Evolutionary conservation across 1,284 basidiomycete genomes (phyloP).

Genomic region (Rhodotorula sp.): DNA sequence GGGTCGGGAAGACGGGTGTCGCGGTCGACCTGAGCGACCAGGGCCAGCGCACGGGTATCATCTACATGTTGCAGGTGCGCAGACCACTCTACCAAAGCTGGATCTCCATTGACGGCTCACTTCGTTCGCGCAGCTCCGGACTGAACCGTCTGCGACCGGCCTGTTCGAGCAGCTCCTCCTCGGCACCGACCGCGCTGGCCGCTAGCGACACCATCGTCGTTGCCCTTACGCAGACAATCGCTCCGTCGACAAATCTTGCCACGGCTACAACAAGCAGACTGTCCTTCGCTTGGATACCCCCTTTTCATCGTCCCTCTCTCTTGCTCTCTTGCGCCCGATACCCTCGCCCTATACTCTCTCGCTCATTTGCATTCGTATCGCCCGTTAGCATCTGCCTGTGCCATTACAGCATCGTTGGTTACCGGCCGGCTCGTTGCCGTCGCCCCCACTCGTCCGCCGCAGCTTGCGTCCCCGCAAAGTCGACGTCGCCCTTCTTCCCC

Average conservation of each 20-base stretch:
- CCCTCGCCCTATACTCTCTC: not conserved
- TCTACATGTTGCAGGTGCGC: slow-evolving; percentile 94
- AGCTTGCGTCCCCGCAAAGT: too few species aligned
- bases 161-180: slow-evolving; percentile 82
- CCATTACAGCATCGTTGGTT: too few species aligned
- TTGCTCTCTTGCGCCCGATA: not conserved
- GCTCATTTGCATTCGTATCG: not conserved
- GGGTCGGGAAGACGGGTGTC: slow-evolving; percentile 95
- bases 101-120: too few species aligned
- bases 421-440: too few species aligned
- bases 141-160: slow-evolving; percentile 78
- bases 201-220: not conserved
- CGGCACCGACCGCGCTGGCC: slow-evolving; percentile 70
- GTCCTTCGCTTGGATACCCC: not conserved
- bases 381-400: too few species aligned
- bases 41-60: slow-evolving; percentile 85
- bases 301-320: not conserved
- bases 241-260: not conserved
- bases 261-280: too few species aligned
- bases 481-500: not conserved
- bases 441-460: too few species aligned
- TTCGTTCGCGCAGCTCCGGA: slow-evolving; percentile 51
- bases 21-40: slow-evolving; percentile 92
- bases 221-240: not conserved
- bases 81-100: too few species aligned